These are phyloP conservation scores for Mayamaea pseudoterrestris DNA, from an alignment of 108 stramenopile species.

Conservation along the genomic window DNA sequence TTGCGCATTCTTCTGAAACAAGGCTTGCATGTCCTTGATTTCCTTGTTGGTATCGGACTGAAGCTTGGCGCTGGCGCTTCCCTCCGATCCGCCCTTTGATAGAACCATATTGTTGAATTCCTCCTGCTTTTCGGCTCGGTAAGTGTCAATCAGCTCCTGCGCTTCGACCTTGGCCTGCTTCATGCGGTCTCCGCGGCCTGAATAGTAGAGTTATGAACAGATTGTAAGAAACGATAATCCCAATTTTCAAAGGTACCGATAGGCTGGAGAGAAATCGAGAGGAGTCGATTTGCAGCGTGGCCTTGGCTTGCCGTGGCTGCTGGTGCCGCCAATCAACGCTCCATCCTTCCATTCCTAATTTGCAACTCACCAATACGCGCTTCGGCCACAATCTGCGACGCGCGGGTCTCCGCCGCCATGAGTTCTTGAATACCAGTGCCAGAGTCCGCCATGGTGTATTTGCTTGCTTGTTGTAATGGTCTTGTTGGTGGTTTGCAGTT, in stretches of 20 bases:
- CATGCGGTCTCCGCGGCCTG: slow-evolving; percentile 88
- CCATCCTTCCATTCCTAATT: too few relatives aligned
- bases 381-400: slow-evolving; percentile 91
- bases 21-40: slow-evolving; percentile 56
- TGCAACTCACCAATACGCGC: slow-evolving; percentile 80
- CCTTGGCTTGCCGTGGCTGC: background rate
- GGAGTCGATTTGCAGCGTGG: background rate
- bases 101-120: slow-evolving; percentile 81
- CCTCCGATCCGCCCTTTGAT: slow-evolving; percentile 60
- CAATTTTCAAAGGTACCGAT: slow-evolving; percentile 1
- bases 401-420: slow-evolving; percentile 89
- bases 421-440: slow-evolving; percentile 90
- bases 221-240: background rate
- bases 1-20: slow-evolving; percentile 78
- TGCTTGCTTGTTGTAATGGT: background rate
- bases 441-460: slow-evolving; percentile 49
- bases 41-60: slow-evolving; percentile 76
- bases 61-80: slow-evolving; percentile 63
- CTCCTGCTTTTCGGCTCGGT: slow-evolving; percentile 82
- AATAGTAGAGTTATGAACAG: background rate
- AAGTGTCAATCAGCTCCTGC: slow-evolving; percentile 68
- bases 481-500: background rate
- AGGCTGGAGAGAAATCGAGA: too few relatives aligned
- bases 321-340: background rate
- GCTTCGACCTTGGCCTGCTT: slow-evolving; percentile 87